A percentile compares a stretch with the other conserved stretches of the same genome.
Conservation (phyloP, 139 green algal species). For the Micractinium conductrix region DNA sequence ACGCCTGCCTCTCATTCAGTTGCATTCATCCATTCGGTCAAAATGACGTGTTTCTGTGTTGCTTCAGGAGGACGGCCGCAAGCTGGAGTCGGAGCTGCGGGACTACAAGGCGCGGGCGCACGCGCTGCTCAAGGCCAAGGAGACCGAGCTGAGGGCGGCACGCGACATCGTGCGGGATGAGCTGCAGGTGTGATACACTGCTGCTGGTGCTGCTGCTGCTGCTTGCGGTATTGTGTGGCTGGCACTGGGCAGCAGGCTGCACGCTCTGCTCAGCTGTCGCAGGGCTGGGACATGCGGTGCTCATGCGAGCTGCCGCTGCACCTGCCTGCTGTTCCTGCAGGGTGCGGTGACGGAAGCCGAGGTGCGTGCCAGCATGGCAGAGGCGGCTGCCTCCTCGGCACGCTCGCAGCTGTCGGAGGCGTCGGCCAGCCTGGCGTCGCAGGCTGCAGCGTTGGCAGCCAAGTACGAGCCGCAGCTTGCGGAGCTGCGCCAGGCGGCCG, state of each 20-base stretch:
- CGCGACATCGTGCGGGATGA: conserved; percentile 20
- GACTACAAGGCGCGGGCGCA: conserved; percentile 69
- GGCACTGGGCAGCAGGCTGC: background rate
- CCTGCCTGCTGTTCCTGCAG: background rate
- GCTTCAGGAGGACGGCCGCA: background rate
- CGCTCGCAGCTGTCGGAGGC: conserved; percentile 13
- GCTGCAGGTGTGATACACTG: no score
- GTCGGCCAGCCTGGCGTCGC: background rate
- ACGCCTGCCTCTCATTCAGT: no score
- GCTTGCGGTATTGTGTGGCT: no score
- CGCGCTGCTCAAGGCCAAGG: conserved; percentile 55
- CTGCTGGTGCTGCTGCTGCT: no score
- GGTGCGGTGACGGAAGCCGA: conserved; percentile 34
- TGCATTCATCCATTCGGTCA: no score
- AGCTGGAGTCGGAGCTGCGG: conserved; percentile 40
- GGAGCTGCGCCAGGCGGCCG: conserved; percentile 7
- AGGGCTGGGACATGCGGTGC: no score
- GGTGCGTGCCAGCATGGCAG: conserved; percentile 12
- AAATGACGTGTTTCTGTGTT: background rate
- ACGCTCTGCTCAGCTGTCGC: no score
- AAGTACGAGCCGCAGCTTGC: conserved; percentile 31
- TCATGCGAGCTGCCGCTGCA: no score
- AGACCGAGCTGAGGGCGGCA: conserved; percentile 45
- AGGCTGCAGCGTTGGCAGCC: background rate
- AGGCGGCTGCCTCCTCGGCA: background rate